A percentile compares a stretch with the other conserved stretches of the same genome.
Conservation (phyloP, 768 basidiomycete genomes). For the Pulveroboletus sp. region DNA sequence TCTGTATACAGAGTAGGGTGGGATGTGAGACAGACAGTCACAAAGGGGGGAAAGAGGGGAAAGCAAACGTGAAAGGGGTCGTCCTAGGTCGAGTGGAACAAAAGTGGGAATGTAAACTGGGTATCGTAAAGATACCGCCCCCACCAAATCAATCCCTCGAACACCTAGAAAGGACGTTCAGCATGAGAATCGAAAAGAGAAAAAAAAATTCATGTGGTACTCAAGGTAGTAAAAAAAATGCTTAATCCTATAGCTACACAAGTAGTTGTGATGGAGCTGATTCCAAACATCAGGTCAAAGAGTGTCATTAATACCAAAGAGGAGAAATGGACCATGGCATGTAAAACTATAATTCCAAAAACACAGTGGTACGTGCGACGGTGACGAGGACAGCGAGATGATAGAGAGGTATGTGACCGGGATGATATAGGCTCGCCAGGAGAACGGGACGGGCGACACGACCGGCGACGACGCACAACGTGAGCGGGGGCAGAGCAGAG, state of each 20-base stretch:
- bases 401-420: constrained; percentile 1
- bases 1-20: no score
- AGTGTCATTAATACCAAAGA: constrained; percentile 5
- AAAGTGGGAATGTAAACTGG: no score
- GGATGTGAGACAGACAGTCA: no score
- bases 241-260: constrained; percentile 19
- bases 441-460: not conserved
- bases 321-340: not conserved
- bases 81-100: no score
- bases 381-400: not conserved
- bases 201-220: not conserved
- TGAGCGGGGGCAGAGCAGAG: not conserved
- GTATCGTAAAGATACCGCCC: no score
- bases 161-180: no score
- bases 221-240: not conserved
- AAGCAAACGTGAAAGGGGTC: no score
- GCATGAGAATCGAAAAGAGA: no score
- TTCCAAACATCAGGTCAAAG: not conserved
- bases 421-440: constrained; percentile 11
- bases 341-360: constrained; percentile 10
- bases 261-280: not conserved
- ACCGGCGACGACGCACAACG: constrained; percentile 5
- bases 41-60: no score
- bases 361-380: not conserved
- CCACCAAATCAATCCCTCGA: not conserved